Evolutionary conservation across 2,329 filamentous ascomycete species (phyloP).

Genomic region (Epichloe uncinata): DNA sequence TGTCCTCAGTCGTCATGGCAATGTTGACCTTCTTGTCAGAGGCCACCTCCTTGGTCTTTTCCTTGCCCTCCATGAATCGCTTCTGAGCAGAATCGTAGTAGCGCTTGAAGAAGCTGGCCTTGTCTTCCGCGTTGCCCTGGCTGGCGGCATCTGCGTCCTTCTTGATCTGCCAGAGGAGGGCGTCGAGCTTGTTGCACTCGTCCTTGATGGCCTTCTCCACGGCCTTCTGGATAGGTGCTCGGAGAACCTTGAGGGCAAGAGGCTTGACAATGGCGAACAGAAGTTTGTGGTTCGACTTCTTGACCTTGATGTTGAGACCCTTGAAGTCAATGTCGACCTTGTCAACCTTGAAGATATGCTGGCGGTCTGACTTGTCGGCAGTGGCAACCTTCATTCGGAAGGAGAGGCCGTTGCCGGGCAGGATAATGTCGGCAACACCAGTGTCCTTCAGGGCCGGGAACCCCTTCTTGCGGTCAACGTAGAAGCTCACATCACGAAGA

Average conservation of each 20-base stretch:
- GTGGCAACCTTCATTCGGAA: slow-evolving; percentile 86
- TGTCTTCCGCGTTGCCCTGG: slow-evolving; percentile 55
- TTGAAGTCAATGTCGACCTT: slow-evolving; percentile 74
- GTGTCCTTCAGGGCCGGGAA: slow-evolving; percentile 81
- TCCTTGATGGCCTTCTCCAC: slow-evolving; percentile 83
- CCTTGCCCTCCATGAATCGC: slow-evolving; percentile 59
- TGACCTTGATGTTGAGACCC: slow-evolving; percentile 74
- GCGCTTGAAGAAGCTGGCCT: slow-evolving; percentile 73
- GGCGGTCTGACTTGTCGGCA: slow-evolving; percentile 58
- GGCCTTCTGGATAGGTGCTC: slow-evolving; percentile 73
- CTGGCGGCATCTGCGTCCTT: slow-evolving; percentile 63
- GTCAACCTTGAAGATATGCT: slow-evolving; percentile 90
- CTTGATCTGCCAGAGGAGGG: slow-evolving; percentile 62
- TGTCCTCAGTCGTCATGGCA: slow-evolving; percentile 58
- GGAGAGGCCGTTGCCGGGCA: slow-evolving; percentile 76
- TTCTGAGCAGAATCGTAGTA: slow-evolving; percentile 67
- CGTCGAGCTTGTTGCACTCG: slow-evolving; percentile 62
- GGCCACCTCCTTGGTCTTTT: slow-evolving; percentile 52
- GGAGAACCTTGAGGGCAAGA: slow-evolving; percentile 68
- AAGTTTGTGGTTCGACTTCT: slow-evolving; percentile 90
- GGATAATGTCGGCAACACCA: slow-evolving; percentile 76
- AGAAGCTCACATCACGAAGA: slow-evolving; percentile 79
- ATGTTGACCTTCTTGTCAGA: slow-evolving; percentile 55
- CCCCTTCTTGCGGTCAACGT: slow-evolving; percentile 87
- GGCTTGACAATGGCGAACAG: slow-evolving; percentile 82